A percentile compares a stretch with the other conserved stretches of the same genome.
Evolutionary conservation across 176 grass and related monocot genomes (phyloP).

Genomic region (Phoenix roebelenii): DNA sequence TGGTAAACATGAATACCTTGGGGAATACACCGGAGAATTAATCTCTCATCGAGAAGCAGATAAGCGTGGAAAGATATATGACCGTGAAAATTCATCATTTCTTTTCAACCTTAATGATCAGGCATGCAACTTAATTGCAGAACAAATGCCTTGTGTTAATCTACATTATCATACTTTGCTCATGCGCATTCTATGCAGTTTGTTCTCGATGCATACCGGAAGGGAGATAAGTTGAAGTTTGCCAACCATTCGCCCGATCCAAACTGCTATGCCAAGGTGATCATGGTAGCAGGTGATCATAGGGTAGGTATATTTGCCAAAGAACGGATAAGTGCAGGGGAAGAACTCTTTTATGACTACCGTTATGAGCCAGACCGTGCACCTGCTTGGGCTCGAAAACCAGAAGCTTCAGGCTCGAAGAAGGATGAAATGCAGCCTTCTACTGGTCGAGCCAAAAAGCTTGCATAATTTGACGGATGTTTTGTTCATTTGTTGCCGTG

Average conservation of each 20-base stretch:
- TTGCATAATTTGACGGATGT: conserved; percentile 22
- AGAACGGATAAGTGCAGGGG: conserved; percentile 68
- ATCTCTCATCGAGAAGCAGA: conserved; percentile 95
- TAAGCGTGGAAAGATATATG: conserved; percentile 94
- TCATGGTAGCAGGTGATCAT: conserved; percentile 92
- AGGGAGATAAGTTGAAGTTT: conserved; percentile 96
- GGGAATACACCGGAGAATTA: conserved; percentile 95
- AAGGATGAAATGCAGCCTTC: conserved; percentile 66
- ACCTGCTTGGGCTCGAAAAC: conserved; percentile 85
- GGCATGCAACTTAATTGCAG: conserved; percentile 25
- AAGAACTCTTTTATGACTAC: conserved; percentile 88
- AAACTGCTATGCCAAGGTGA: conserved; percentile 91
- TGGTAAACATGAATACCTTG: conserved; percentile 91
- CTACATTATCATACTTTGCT: too few species aligned
- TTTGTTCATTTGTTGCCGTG: neutral
- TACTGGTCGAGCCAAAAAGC: conserved; percentile 81
- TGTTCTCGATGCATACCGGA: conserved; percentile 91
- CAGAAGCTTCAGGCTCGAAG: conserved; percentile 36
- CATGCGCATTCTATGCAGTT: conserved; percentile 36
- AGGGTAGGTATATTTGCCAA: conserved; percentile 94
- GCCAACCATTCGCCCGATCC: conserved; percentile 96
- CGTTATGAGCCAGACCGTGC: conserved; percentile 78
- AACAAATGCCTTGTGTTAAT: too few species aligned
- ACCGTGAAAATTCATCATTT: conserved; percentile 91
- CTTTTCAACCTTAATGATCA: conserved; percentile 98